Conservation (phyloP, 192 early-diverging fungal species). For the Coemansia aciculifera region DNA sequence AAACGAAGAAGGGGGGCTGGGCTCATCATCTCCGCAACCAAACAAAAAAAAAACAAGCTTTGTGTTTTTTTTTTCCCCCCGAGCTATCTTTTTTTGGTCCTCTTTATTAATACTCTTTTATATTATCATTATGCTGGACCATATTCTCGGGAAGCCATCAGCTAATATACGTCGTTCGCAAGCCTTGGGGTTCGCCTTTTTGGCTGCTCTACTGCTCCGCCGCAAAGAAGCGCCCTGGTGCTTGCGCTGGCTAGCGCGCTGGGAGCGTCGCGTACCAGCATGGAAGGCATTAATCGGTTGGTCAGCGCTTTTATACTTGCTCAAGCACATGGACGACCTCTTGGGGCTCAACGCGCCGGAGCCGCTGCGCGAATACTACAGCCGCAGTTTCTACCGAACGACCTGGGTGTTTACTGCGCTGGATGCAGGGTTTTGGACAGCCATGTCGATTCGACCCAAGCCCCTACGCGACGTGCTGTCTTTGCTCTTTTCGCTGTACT, state of each 20-base stretch:
- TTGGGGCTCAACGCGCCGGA: slow-evolving; percentile 77
- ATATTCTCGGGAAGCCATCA: slow-evolving; percentile 87
- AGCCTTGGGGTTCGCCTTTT: slow-evolving; percentile 37
- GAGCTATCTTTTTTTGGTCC: not conserved
- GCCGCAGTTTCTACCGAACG: slow-evolving; percentile 84
- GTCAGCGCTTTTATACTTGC: slow-evolving; percentile 63
- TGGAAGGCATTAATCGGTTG: slow-evolving; percentile 78
- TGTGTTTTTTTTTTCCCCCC: not conserved
- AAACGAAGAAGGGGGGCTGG: not conserved
- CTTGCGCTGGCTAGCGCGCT: slow-evolving; percentile 25
- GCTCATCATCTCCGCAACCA: not conserved
- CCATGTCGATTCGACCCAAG: slow-evolving; percentile 75
- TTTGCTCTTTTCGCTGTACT: slow-evolving; percentile 76
- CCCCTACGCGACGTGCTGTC: slow-evolving; percentile 74
- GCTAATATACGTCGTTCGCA: slow-evolving; percentile 81
- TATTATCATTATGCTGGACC: slow-evolving; percentile 76
- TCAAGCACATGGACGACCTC: slow-evolving; percentile 68
- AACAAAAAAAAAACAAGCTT: not conserved
- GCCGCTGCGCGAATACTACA: slow-evolving; percentile 83
- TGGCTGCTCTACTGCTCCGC: slow-evolving; percentile 20
- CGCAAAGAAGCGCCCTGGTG: slow-evolving; percentile 34
- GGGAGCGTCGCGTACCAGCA: slow-evolving; percentile 43
- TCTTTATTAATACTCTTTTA: slow-evolving; percentile 21
- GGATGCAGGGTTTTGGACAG: slow-evolving; percentile 94
- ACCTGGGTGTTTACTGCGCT: slow-evolving; percentile 86